Conservation (phyloP, 1,284 basidiomycete species). For the Cryptococcus hybrid region DNA sequence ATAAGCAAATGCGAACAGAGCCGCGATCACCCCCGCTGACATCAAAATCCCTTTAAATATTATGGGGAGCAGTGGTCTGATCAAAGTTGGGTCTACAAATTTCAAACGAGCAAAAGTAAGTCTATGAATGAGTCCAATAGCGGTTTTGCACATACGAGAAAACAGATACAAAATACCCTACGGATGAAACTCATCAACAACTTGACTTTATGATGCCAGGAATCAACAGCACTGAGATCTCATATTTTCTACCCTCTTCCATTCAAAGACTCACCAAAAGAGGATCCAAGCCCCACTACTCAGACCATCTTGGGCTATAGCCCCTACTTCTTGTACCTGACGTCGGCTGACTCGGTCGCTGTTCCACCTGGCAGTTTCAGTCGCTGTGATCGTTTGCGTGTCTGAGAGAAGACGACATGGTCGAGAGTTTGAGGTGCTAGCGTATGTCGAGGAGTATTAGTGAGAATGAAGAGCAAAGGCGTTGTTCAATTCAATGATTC, state of each 20-base stretch:
- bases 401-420: conserved; percentile 10
- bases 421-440: background rate
- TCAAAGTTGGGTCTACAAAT: conserved; percentile 46
- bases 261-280: conserved; percentile 35
- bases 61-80: conserved; percentile 47
- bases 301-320: conserved; percentile 44
- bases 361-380: conserved; percentile 3
- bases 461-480: background rate
- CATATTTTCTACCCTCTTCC: background rate
- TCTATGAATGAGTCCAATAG: background rate
- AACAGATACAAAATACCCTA: conserved; percentile 50
- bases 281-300: conserved; percentile 51
- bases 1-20: conserved; percentile 64
- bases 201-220: background rate
- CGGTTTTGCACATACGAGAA: conserved; percentile 24
- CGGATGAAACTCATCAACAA: background rate
- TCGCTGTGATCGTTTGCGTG: conserved; percentile 9
- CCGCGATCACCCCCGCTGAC: conserved; percentile 50
- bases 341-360: conserved; percentile 26
- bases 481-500: too few species aligned
- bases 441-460: background rate
- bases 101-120: background rate
- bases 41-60: conserved; percentile 43
- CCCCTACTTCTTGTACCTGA: conserved; percentile 32
- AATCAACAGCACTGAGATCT: background rate